phyloP scores from a whole-genome alignment of 2,329 filamentous ascomycete genomes.

The Ceratocystis destructans region DNA sequence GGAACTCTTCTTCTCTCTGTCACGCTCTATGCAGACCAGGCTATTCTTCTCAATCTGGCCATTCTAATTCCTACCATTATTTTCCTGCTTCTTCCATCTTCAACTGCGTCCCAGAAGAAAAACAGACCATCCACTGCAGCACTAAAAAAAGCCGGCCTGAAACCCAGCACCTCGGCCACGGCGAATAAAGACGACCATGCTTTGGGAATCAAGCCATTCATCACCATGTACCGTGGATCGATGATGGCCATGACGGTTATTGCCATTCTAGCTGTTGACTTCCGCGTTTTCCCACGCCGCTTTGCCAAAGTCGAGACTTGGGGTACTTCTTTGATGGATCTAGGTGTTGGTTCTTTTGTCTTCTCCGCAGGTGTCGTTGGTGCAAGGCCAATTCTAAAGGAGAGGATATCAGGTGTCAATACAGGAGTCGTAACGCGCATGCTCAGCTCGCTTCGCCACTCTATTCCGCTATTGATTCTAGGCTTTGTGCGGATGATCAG shows the following conservation, averaged over 20 bases:
- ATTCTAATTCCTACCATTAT: conserved; percentile 57
- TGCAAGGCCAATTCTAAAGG: conserved; percentile 64
- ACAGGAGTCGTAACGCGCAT: conserved; percentile 45
- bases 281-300: conserved; percentile 77
- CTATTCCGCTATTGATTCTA: conserved; percentile 65
- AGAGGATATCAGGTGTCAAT: conserved; percentile 39
- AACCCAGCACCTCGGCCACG: conserved; percentile 18
- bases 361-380: conserved; percentile 89
- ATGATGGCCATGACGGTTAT: conserved; percentile 87
- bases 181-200: conserved; percentile 23
- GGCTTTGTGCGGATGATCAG: conserved; percentile 70
- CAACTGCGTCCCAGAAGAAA: conserved; percentile 26
- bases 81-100: conserved; percentile 35
- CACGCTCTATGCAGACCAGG: conserved; percentile 66
- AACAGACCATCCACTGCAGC: conserved; percentile 19
- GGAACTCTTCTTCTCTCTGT: conserved; percentile 68
- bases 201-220: conserved; percentile 75
- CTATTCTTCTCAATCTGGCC: conserved; percentile 52
- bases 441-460: conserved; percentile 57
- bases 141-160: conserved; percentile 34
- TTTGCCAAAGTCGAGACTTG: conserved; percentile 99
- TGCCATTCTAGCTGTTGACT: conserved; percentile 94
- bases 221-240: conserved; percentile 77
- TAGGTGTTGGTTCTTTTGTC: conserved; percentile 94
- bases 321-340: conserved; percentile 97